A percentile compares a stretch with the other conserved stretches of the same genome.
phyloP scores from a whole-genome alignment of 2,329 filamentous ascomycete genomes.

The Scytalidium sp. region DNA sequence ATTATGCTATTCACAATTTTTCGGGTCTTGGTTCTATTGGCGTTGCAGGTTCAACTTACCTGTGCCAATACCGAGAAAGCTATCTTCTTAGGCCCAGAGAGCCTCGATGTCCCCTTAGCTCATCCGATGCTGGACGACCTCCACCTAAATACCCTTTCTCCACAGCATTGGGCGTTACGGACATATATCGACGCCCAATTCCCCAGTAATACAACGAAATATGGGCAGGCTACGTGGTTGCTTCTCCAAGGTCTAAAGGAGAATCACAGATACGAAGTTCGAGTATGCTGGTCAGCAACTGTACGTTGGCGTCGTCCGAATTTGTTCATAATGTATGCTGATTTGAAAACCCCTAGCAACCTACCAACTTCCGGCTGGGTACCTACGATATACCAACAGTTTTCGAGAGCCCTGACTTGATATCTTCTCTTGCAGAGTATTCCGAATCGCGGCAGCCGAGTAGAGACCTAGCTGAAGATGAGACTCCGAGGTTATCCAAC shows the following conservation, averaged over 20 bases:
- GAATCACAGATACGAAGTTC: constrained; percentile 81
- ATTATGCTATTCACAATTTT: constrained; percentile 9
- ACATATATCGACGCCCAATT: constrained; percentile 67
- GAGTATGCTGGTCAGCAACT: constrained; percentile 90
- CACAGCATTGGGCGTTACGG: constrained; percentile 51
- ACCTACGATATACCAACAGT: constrained; percentile 60
- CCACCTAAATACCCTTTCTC: constrained; percentile 63
- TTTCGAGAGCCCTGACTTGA: constrained; percentile 58
- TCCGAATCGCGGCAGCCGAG: constrained; percentile 46
- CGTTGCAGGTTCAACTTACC: constrained; percentile 18
- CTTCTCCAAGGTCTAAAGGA: constrained; percentile 68
- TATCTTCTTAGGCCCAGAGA: constrained; percentile 74
- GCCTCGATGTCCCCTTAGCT: constrained; percentile 51
- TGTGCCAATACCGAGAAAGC: constrained; percentile 85
- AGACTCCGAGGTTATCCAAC: constrained; percentile 9
- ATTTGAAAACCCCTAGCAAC: constrained; percentile 63
- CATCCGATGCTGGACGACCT: constrained; percentile 58
- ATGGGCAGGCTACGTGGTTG: constrained; percentile 73
- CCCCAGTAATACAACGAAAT: constrained; percentile 47
- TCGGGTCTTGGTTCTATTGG: constrained; percentile 14
- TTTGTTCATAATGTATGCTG: not conserved
- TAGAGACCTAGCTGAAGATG: constrained; percentile 11
- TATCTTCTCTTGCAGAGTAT: constrained; percentile 63
- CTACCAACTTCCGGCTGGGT: constrained; percentile 72
- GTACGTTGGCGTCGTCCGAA: constrained; percentile 51